Base-by-base conservation (phyloP, 73 alveolate genomes). In the Uronychia setigera region DNA sequence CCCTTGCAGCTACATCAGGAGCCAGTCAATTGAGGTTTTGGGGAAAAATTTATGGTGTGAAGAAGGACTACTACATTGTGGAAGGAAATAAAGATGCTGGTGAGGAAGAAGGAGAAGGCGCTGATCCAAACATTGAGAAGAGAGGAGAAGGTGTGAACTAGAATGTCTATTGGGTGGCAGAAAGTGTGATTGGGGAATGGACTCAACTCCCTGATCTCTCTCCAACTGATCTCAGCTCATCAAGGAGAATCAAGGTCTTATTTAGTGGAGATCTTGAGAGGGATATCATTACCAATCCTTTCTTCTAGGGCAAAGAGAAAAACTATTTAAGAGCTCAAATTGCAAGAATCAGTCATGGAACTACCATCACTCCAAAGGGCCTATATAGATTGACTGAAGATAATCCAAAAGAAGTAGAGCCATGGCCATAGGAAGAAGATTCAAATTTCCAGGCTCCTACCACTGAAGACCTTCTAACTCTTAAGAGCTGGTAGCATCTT, bases 301-400 rank as follows among this genome's bases (percentile, higher is more conserved):
- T 88, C 89, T 98, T 98, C 95, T 94, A 97, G 58, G 99, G 99
- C 27, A 90, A 86, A 91, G 99, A 98, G 91, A 95, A 95, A 88
- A 99, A 97, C 87, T 97, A 88, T 80, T 84, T 98, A 35, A 94
- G 97, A 91, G 99, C 99, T 33, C 95, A 98, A 89, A 92, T 98
- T 78, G 97, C 97, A 14, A 84, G 99, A 76, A 97, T 98, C 35
- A 74, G 95, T n/a, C 95, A 88, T 87, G 90, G 98, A 19, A 93
- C 98, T 59, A 79, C 96, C 79, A 75, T 98, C 33, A 97, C 93
- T 29, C 99, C 99, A 5, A 96, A 95, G 83, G 99, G 99, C n/a
- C 79, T 90, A n/a, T 95, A 83, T 75, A 90, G 93, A 83, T 31
- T 80, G 35, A 85, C 83, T 30, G 99, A 97, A 77, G 99, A 96